A percentile compares a stretch with the other conserved stretches of the same genome.
These are phyloP conservation scores for Hirschioporus abietinus DNA, from an alignment of 768 basidiomycete species.

Conservation along the genomic window DNA sequence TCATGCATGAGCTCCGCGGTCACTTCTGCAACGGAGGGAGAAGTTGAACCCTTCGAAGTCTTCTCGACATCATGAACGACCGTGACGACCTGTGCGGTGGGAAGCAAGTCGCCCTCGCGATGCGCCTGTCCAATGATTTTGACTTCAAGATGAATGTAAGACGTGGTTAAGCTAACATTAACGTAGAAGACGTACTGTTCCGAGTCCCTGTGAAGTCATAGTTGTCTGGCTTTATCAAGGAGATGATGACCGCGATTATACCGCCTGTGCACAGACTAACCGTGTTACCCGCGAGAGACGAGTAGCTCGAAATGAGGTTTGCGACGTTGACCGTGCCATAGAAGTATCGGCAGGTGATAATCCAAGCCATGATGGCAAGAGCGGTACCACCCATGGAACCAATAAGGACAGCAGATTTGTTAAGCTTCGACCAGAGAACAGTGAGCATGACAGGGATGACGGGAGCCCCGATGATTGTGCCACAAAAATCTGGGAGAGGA, in stretches of 20 bases:
- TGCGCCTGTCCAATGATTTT: background rate
- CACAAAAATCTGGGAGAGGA: slow-evolving; percentile 25
- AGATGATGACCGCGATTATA: slow-evolving; percentile 25
- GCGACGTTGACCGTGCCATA: slow-evolving; percentile 27
- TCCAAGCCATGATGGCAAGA: slow-evolving; percentile 44
- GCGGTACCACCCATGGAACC: slow-evolving; percentile 13
- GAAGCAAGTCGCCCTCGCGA: background rate
- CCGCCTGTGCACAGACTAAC: slow-evolving; percentile 28
- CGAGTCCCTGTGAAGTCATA: slow-evolving; percentile 31
- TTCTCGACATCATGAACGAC: slow-evolving; percentile 10
- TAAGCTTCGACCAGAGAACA: slow-evolving; percentile 10
- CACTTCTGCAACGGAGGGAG: slow-evolving; percentile 13
- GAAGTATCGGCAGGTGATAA: slow-evolving; percentile 36
- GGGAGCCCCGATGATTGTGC: slow-evolving; percentile 32
- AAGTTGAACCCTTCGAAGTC: slow-evolving; percentile 15
- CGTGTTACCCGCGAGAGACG: slow-evolving; percentile 29
- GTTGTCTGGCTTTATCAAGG: slow-evolving; percentile 27
- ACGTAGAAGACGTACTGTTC: background rate
- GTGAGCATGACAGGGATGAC: slow-evolving; percentile 9
- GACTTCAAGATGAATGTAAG: background rate
- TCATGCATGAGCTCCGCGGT: background rate
- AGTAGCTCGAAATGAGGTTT: slow-evolving; percentile 30
- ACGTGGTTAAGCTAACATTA: background rate
- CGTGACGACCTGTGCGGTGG: slow-evolving; percentile 6
- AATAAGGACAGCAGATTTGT: slow-evolving; percentile 8